Percentiles rank a stretch among this genome's conserved stretches.
phyloP scores from a whole-genome alignment of 2,329 filamentous ascomycete genomes.

The Metarhizium humberi region DNA sequence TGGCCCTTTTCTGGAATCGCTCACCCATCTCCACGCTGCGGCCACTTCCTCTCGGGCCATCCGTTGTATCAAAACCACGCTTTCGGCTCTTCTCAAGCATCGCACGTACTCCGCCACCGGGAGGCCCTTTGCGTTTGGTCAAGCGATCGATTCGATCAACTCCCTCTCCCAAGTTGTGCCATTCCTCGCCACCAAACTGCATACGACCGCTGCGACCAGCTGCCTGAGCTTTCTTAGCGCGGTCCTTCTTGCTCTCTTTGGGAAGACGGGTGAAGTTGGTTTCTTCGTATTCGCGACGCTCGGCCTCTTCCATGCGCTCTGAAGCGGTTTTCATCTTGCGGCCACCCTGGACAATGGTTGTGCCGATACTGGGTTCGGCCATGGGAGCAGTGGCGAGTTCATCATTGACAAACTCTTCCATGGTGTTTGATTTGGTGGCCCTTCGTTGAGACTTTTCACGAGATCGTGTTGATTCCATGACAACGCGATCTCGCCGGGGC shows the following conservation, averaged over 20 bases:
- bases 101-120: conserved; percentile 44
- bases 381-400: conserved; percentile 76
- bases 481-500: conserved; percentile 76
- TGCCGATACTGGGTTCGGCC: conserved; percentile 84
- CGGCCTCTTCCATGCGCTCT: conserved; percentile 68
- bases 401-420: conserved; percentile 84
- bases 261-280: conserved; percentile 83
- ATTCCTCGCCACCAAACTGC: conserved; percentile 84
- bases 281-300: conserved; percentile 83
- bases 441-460: conserved; percentile 50
- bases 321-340: conserved; percentile 68
- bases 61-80: conserved; percentile 56
- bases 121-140: conserved; percentile 58
- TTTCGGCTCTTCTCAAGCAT: conserved; percentile 81
- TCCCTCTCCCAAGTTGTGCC: conserved; percentile 75
- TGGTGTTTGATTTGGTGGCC: conserved; percentile 66
- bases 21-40: conserved; percentile 58
- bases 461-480: conserved; percentile 65
- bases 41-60: conserved; percentile 60
- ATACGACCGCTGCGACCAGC: conserved; percentile 46
- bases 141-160: conserved; percentile 78
- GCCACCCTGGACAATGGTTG: conserved; percentile 72
- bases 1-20: conserved; percentile 61
- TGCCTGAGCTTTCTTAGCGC: conserved; percentile 51
- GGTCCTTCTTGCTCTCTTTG: conserved; percentile 79